A percentile compares a stretch with the other conserved stretches of the same genome.
Conservation (phyloP, 805 yeast genomes). For the Nakazawaea siamensis region DNA sequence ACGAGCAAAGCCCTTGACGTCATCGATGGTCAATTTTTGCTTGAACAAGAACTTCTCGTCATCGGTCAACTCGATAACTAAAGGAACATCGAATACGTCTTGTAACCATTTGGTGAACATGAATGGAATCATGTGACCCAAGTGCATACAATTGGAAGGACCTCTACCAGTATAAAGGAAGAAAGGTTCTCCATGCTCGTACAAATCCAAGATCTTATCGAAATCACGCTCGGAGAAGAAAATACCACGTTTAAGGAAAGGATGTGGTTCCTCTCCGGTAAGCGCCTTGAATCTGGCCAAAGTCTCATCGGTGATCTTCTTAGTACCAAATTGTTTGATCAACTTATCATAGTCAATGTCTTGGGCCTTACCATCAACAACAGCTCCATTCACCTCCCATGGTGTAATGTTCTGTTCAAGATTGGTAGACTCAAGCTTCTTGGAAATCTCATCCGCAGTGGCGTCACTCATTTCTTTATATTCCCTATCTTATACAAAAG, state of each 20-base stretch:
- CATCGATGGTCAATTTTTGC: slow-evolving; percentile 79
- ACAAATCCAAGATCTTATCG: slow-evolving; percentile 67
- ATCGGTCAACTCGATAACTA: slow-evolving; percentile 90
- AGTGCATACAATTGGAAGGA: slow-evolving; percentile 91
- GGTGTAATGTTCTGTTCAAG: slow-evolving; percentile 71
- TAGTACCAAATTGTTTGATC: slow-evolving; percentile 83
- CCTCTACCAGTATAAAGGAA: slow-evolving; percentile 97
- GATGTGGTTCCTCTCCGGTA: slow-evolving; percentile 91
- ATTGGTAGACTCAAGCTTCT: slow-evolving; percentile 15
- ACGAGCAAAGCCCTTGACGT: slow-evolving; percentile 70
- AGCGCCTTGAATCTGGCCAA: slow-evolving; percentile 66
- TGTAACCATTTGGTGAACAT: slow-evolving; percentile 96
- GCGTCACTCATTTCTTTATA: no score
- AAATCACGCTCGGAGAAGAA: slow-evolving; percentile 91
- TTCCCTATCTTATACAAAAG: no score
- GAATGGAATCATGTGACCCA: slow-evolving; percentile 96
- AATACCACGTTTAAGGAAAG: slow-evolving; percentile 80
- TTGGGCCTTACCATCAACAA: slow-evolving; percentile 87
- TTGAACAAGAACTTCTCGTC: slow-evolving; percentile 96
- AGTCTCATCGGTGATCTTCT: slow-evolving; percentile 58
- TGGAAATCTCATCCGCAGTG: slow-evolving; percentile 15
- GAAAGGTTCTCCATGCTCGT: slow-evolving; percentile 93
- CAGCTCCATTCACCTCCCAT: slow-evolving; percentile 99
- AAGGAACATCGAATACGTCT: slow-evolving; percentile 93
- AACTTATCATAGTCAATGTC: slow-evolving; percentile 89